Conservation (phyloP, 371 early-diverging fungal genomes). For the Haplosporangium sp. region DNA sequence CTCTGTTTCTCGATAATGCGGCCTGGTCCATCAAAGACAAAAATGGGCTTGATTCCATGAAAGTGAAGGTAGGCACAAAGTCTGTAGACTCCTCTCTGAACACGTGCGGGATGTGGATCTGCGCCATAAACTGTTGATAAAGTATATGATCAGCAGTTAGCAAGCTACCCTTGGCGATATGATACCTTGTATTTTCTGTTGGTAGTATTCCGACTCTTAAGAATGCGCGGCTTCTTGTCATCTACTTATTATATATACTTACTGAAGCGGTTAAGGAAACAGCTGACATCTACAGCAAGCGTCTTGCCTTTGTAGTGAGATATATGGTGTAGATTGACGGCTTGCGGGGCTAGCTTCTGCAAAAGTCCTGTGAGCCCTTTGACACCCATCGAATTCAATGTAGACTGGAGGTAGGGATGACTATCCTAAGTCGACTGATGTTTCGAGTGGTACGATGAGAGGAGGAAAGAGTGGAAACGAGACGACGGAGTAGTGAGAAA, state of each 20-base stretch:
- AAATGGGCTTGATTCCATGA: conserved; percentile 65
- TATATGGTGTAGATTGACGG: conserved; percentile 50
- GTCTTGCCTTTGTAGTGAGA: conserved; percentile 55
- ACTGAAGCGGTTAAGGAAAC: conserved; percentile 67
- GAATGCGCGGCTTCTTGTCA: neutral
- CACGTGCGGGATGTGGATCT: conserved; percentile 58
- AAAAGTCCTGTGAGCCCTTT: conserved; percentile 64
- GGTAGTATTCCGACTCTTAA: too few species aligned
- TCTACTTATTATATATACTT: conserved; percentile 2
- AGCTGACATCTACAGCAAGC: conserved; percentile 70
- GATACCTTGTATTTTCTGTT: too few species aligned
- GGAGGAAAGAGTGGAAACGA: neutral
- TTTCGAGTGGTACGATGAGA: neutral
- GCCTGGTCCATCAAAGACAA: conserved; percentile 68
- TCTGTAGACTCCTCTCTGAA: conserved; percentile 66
- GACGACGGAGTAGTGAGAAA: too few species aligned
- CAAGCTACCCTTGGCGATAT: neutral
- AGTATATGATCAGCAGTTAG: neutral
- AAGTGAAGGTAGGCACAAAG: conserved; percentile 59
- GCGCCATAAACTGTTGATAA: conserved; percentile 56
- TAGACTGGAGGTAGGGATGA: neutral
- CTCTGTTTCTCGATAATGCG: conserved; percentile 63
- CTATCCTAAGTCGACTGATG: too few species aligned
- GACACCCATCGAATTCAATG: conserved; percentile 62
- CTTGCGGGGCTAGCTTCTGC: conserved; percentile 60